Evolutionary conservation across 306 rosid species (phyloP).

Genomic region (Castanea sativa): DNA sequence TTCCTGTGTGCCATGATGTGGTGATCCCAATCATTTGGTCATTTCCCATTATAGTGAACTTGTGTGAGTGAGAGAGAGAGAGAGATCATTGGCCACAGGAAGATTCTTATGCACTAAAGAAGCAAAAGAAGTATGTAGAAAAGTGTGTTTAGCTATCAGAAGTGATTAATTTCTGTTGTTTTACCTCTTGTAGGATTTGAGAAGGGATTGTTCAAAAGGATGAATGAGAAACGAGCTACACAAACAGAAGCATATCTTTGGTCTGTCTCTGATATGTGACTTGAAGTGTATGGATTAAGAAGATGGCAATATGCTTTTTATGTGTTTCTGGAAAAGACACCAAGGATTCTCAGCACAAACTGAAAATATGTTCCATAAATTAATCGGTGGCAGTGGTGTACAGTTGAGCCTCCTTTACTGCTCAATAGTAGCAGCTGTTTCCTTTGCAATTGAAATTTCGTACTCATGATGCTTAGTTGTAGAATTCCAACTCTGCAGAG

Average conservation of each 20-base stretch:
- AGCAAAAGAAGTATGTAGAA: background rate
- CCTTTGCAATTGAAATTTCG: background rate
- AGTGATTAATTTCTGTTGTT: slow-evolving; percentile 13
- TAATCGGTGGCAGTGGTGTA: background rate
- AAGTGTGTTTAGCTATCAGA: background rate
- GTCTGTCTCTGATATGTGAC: slow-evolving; percentile 91
- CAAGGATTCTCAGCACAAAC: background rate
- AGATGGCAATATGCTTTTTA: background rate
- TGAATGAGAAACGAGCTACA: slow-evolving; percentile 67
- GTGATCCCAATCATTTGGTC: too few relatives aligned
- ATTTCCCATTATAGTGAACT: too few relatives aligned
- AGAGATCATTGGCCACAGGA: too few relatives aligned
- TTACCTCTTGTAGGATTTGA: slow-evolving; percentile 55
- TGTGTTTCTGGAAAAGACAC: background rate
- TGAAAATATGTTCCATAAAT: background rate
- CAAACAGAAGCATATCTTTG: slow-evolving; percentile 88
- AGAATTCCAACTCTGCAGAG: background rate
- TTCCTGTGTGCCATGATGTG: too few relatives aligned
- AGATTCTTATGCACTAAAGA: background rate
- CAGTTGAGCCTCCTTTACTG: background rate
- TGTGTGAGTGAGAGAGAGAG: too few relatives aligned
- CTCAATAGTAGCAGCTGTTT: background rate
- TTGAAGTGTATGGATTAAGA: background rate
- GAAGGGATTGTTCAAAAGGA: slow-evolving; percentile 67
- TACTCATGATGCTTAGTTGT: background rate